Evolutionary conservation across 495 filamentous ascomycete species (phyloP).

Genomic region (Xylaria acuta): DNA sequence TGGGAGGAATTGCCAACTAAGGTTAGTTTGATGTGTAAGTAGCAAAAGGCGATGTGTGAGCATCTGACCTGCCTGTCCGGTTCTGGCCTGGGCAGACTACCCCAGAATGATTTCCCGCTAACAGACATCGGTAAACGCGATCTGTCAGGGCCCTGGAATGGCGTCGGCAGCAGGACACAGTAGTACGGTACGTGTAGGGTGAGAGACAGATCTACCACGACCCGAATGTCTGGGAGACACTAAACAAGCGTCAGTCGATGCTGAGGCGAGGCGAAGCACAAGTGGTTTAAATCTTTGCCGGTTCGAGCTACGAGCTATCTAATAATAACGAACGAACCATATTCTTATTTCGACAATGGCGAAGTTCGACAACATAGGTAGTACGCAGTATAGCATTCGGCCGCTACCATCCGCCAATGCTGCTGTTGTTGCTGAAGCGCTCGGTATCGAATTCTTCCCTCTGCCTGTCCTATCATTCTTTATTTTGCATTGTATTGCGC

Average conservation of each 20-base stretch:
- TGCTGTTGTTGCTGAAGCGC: not conserved
- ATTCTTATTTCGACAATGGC: not conserved
- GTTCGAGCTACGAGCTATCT: slow-evolving; percentile 13
- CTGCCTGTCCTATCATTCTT: not conserved
- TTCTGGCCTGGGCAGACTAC: slow-evolving; percentile 33
- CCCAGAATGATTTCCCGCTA: slow-evolving; percentile 46
- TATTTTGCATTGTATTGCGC: not conserved
- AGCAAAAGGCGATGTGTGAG: too few relatives aligned
- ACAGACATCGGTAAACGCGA: slow-evolving; percentile 34
- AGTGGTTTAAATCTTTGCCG: slow-evolving; percentile 13
- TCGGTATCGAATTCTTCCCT: not conserved
- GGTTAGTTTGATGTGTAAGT: too few relatives aligned
- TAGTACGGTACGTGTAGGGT: slow-evolving; percentile 19
- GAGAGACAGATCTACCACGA: slow-evolving; percentile 43
- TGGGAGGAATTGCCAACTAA: too few relatives aligned
- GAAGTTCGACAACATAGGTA: not conserved
- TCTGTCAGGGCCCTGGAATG: slow-evolving; percentile 40
- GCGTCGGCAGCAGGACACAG: slow-evolving; percentile 25
- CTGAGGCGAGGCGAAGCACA: slow-evolving; percentile 23
- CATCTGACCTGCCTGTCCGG: slow-evolving; percentile 17
- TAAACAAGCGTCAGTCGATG: slow-evolving; percentile 45
- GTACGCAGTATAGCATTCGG: too few relatives aligned
- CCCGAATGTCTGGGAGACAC: slow-evolving; percentile 43
- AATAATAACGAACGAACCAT: slow-evolving; percentile 12
- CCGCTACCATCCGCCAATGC: not conserved